Base-by-base conservation (phyloP, 2,329 filamentous ascomycete genomes). In the Calonectria ilicicola region DNA sequence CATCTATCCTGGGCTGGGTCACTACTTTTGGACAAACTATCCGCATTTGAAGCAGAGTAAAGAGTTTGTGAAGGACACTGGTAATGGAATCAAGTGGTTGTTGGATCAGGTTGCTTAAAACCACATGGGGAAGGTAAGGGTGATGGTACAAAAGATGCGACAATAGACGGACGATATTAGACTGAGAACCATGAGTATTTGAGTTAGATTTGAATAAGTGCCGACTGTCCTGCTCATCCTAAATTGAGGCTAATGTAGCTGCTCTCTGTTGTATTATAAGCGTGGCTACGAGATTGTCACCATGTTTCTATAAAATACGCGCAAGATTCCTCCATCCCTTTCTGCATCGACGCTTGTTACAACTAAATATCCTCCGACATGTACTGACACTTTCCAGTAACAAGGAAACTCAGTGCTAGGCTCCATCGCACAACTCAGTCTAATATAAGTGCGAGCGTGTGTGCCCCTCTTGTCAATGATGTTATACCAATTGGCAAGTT, bases 1-100 rank as follows among this genome's bases (percentile, higher is more conserved):
- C 17, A 40, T 72, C 29, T 72, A 72, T 32, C 65, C 65, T 23
- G 65, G 64, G 5, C 49, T 60, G 32, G 53, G 53, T 10, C 53
- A 60, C 29, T 60, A 60, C 38, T 60, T 60, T 60, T 60, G 53
- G 53, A 60, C 53, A 38, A 60, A 60, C n/a, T 60, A 23, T 14
- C 53, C 53, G 32, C 32, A 27, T 21, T 15, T 60, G 4, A 38
- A 38, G 21, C 53, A 60, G 53, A 60, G 53, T 32, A 60, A 40
- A 21, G 21, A 40, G 21, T 60, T 60, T 60, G 53, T 60, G 7
- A 26, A 40, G n/a, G 53, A 60, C 21, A 60, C 53, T 19, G 53
- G 53, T 8, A 40, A 26, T 7, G 53, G 53, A 2, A 21, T 60
- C 53, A 60, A 60, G 53, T 60, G 53, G 53, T 35, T 60, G n/a